Base-by-base conservation (phyloP, 768 basidiomycete genomes). In the Lentinula lateritia region DNA sequence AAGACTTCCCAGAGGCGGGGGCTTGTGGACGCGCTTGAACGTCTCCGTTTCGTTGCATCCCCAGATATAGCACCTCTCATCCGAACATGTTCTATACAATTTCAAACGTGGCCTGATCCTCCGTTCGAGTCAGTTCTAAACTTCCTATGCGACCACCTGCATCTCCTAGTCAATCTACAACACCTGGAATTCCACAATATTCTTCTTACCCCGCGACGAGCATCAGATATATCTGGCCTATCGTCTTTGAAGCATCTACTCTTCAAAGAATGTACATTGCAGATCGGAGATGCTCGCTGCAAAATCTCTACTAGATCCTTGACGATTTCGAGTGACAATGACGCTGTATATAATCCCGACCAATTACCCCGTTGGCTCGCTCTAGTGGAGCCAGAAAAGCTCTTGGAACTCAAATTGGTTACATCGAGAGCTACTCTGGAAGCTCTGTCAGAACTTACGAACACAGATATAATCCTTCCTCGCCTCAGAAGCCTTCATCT, bases 11-110 rank as follows among this genome's bases (percentile, higher is more conserved):
- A 57, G 23, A 38, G 61, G n/a, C 39, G 36, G 50, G 53, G 42
- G 12, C 32, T 62, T 9, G 8, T 35, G 15, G 20, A 56, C 15
- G 20, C 36, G 13, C 52, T 42, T 13, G 43, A 58, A 16, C 43
- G 62, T 6, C 62, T 65, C 10, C 56, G 43, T 8, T 65, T 65
- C 48, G 50, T 60, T n/a, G 52, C 45, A 34, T 62, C 58, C 8
- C 52, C 62, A 8, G 58, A 48, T 15, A 61, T 65, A 18, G 53
- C 59, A 16, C 46, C 53, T 16, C 41, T 50, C 18, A 50, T 65
- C 16, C 64, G 52, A 20, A 35, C 57, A 39, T 65, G 64, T 52
- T 39, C 59, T 16, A 6, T 65, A 20, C n/a, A 52, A 20, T 60
- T 46, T 23, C 43, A 57, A 34, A 39, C 10, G 18, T 57, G 55